Percentiles rank a stretch among this genome's conserved stretches.
Evolutionary conservation across 2,329 filamentous ascomycete species (phyloP).

Genomic region (Pseudogymnoascus sp.): DNA sequence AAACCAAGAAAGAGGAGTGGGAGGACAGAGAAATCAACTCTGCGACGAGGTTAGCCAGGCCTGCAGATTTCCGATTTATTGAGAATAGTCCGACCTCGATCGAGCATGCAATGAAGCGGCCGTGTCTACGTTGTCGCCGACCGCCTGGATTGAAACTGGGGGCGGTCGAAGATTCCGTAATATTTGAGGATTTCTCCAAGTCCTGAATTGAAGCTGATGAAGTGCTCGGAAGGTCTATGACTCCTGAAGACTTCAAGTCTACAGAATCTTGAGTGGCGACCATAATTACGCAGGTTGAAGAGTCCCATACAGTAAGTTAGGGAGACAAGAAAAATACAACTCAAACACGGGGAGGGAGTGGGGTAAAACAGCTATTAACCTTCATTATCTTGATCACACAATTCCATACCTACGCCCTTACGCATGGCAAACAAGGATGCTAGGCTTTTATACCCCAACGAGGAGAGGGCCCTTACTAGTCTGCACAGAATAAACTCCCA

Average conservation of each 20-base stretch:
- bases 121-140: not conserved
- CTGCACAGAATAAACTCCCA: not conserved
- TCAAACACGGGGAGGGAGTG: not conserved
- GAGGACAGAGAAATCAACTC: conserved; percentile 15
- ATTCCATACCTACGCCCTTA: not conserved
- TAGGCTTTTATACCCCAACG: not conserved
- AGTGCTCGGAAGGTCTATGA: not conserved
- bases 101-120: not conserved
- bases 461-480: not conserved
- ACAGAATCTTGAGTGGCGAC: not conserved
- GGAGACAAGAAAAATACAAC: not conserved
- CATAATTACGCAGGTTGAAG: not conserved
- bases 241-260: not conserved
- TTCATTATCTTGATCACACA: not conserved
- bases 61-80: not conserved
- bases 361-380: not conserved
- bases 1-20: conserved; percentile 26
- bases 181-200: not conserved
- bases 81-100: not conserved
- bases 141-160: not conserved
- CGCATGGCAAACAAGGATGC: not conserved
- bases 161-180: not conserved
- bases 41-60: not conserved
- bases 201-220: not conserved
- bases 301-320: not conserved